Base-by-base conservation (phyloP, 2,329 filamentous ascomycete genomes). In the Aulographum hederae region DNA sequence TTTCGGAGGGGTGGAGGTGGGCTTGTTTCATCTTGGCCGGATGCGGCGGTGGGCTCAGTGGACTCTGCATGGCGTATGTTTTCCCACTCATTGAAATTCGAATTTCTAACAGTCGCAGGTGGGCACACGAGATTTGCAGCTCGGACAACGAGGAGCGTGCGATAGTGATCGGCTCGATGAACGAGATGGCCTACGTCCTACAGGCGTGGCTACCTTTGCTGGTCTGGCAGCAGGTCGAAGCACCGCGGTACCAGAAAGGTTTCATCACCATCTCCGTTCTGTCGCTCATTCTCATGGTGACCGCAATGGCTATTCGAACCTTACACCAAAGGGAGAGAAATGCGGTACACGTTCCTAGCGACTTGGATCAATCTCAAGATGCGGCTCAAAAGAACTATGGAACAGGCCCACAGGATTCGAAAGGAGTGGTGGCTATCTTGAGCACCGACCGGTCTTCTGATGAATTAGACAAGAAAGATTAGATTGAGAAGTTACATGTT, bases 151-250 rank as follows among this genome's bases (percentile, higher is more conserved):
- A 79, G 46, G 73, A 78, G 50, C 56, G 73, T 6, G 72, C 74
- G 0, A 53, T 80, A 3, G 70, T 78, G 1, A 63, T 73, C 1
- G 73, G 60, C 0, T 53, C 59, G 12, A 78, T 78, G 69, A 79
- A 78, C 37, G 65, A 74, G 44, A 64, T 78, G 54, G 73, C 72
- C 0, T 77, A 78, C 37, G 70, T 77, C 2, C 50, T 80, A 27
- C 72, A 78, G 43, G 69, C 73, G 0, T 79, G 73, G 73, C 46
- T 80, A 26, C 75, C 75, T 5, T 57, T 75, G 19, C 45, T 76
- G 6, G 61, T 76, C 6, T 78, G 72, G 73, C 65, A 71, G 50
- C 67, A 73, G 43, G 57, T 71, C 0, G 69, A 76, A 34, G 67
- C 63, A 1, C 72, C 73, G 0, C 39, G 53, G 27, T 78, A 76